Evolutionary conservation across 1,139 yeast species (phyloP).

Genomic region (Hanseniaspora gamundiae): DNA sequence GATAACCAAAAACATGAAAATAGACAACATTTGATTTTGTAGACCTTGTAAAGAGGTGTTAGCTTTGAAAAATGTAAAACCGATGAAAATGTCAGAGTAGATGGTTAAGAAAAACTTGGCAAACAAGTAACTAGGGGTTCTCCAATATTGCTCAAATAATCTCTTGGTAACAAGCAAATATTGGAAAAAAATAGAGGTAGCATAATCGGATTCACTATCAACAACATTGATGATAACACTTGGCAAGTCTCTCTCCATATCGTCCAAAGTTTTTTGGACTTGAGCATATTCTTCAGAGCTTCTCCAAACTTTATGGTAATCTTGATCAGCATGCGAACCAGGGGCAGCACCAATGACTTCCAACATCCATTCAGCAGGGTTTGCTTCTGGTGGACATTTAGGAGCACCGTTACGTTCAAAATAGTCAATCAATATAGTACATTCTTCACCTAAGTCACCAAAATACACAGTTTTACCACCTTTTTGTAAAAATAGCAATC

Average conservation of each 20-base stretch:
- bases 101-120: constrained; percentile 45
- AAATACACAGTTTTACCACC: constrained; percentile 67
- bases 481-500: constrained; percentile 44
- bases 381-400: constrained; percentile 52
- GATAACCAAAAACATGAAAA: constrained; percentile 53
- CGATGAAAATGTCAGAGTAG: constrained; percentile 38
- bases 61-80: constrained; percentile 54
- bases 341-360: constrained; percentile 80
- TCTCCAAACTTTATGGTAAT: constrained; percentile 58
- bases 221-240: constrained; percentile 11
- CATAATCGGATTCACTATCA: constrained; percentile 22
- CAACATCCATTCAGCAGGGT: constrained; percentile 83
- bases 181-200: constrained; percentile 39
- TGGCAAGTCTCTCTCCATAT: constrained; percentile 34
- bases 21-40: constrained; percentile 55
- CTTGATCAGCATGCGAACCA: constrained; percentile 56
- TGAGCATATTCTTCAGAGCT: constrained; percentile 41
- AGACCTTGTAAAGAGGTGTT: constrained; percentile 46
- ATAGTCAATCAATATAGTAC: constrained; percentile 40
- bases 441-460: constrained; percentile 54
- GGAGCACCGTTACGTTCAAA: constrained; percentile 58
- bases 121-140: constrained; percentile 65
- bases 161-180: constrained; percentile 40
- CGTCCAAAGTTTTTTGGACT: constrained; percentile 31
- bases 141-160: constrained; percentile 54